These are phyloP conservation scores for barrel medic (Medicago truncatula) DNA, from an alignment of 306 rosid genomes.

Conservation along the genomic window DNA sequence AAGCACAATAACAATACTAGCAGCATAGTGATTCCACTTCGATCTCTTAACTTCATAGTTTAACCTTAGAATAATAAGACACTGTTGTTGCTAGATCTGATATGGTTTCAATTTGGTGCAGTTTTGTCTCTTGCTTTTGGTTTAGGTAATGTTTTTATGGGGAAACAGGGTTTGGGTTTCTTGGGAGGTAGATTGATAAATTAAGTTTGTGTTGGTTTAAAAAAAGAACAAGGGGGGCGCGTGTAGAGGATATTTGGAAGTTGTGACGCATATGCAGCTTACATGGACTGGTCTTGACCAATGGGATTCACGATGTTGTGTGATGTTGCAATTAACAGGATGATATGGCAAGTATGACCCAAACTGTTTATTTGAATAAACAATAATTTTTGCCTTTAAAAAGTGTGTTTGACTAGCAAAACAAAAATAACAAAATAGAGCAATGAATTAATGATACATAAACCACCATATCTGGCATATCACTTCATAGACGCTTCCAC, in stretches of 20 bases:
- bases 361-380: too few relatives aligned
- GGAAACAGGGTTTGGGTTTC: not conserved
- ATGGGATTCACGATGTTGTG: not conserved
- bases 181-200: not conserved
- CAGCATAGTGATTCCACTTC: not conserved
- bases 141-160: conserved; percentile 14
- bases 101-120: not conserved
- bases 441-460: too few relatives aligned
- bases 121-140: conserved; percentile 6
- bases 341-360: too few relatives aligned
- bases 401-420: too few relatives aligned
- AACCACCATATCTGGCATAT: too few relatives aligned
- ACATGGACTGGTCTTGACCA: conserved; percentile 37
- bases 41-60: not conserved
- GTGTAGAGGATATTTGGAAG: conserved; percentile 1
- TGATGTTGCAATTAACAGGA: too few relatives aligned
- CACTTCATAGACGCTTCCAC: too few relatives aligned
- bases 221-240: not conserved
- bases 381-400: too few relatives aligned
- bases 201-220: not conserved
- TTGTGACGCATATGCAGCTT: conserved; percentile 39
- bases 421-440: too few relatives aligned
- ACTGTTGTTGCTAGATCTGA: conserved; percentile 23
- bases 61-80: not conserved
- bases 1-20: conserved; percentile 19